A percentile compares a stretch with the other conserved stretches of the same genome.
Conservation (phyloP, 345 rosid species). For the Eucalyptus lansdowneana region DNA sequence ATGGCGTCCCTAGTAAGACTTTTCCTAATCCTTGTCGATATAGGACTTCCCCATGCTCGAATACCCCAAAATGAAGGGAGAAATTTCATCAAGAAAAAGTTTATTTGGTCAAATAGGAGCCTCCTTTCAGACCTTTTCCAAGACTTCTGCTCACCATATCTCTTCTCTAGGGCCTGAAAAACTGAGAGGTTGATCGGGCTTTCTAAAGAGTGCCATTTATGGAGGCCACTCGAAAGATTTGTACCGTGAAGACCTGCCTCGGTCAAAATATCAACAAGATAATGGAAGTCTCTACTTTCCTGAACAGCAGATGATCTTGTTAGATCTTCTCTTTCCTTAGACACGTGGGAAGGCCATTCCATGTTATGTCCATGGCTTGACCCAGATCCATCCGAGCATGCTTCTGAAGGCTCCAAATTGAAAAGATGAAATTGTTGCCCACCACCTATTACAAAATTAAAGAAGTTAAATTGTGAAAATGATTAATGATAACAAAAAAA, state of each 20-base stretch:
- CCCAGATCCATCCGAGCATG: conserved; percentile 36
- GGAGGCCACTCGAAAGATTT: not conserved
- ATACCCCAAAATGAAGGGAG: conserved; percentile 22
- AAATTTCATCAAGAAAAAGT: conserved; percentile 30
- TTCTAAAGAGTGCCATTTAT: conserved; percentile 9
- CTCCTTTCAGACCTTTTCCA: conserved; percentile 74
- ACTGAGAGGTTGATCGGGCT: conserved; percentile 18
- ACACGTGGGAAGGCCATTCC: conserved; percentile 2
- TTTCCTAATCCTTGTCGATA: conserved; percentile 25
- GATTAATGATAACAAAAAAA: not conserved
- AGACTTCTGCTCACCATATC: conserved; percentile 39
- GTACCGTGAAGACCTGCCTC: conserved; percentile 39
- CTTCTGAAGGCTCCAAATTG: conserved; percentile 35
- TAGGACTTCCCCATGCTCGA: conserved; percentile 31
- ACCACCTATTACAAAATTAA: not conserved
- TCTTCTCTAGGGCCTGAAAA: conserved; percentile 73
- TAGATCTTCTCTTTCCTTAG: conserved; percentile 15
- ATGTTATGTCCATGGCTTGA: conserved; percentile 49
- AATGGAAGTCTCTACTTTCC: conserved; percentile 50
- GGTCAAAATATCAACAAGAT: conserved; percentile 43
- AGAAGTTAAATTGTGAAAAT: not conserved
- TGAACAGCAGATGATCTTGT: conserved; percentile 5
- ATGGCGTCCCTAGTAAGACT: conserved; percentile 5
- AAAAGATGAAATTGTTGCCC: conserved; percentile 12
- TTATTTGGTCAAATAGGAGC: conserved; percentile 63